Base-by-base conservation (phyloP, 2,329 filamentous ascomycete species). In the Graphiopsis chlorocephala region DNA sequence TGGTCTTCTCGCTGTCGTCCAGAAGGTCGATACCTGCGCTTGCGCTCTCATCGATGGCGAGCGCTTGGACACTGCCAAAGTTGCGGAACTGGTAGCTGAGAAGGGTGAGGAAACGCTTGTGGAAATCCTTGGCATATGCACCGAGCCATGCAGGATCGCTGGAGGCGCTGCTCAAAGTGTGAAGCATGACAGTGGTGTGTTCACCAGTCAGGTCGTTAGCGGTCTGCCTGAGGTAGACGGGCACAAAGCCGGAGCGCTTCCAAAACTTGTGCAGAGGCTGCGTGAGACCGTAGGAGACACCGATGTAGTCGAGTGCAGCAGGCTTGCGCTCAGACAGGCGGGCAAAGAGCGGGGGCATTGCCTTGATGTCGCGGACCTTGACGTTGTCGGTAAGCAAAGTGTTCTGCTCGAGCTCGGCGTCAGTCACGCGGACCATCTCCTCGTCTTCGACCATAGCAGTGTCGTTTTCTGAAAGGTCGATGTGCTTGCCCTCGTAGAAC, bases 171-270 rank as follows among this genome's bases (percentile, higher is more conserved):
- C 68, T 70, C 2, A 99, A 83, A 1, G 93, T 90, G 64, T 92
- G 88, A 57, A 99, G 85, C 96, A 99, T 99, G 29, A 99, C 94
- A 75, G 93, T 97, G 0, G 95, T 97, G 76, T 99, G 95, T 78
- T 99, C 95, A 63, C 95, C 95, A 0, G 96, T 99, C 53, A 99
- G 84, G 64, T 98, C 95, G 75, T 98, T 99, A 60, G 95, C 85
- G 2, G 96, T 99, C 80, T 99, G 95, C 35, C 95, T 87, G 15
- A 99, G 85, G 73, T 99, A 99, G 0, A 99, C 92, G 0, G 95
- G 95, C 2, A 88, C 87, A 76, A 97, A 99, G 0, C 84, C 83
- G 17, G 90, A 87, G 38, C 91, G 90, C 79, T 97, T 97, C 95
- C 95, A 99, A 83, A 99, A 99, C 74, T 92, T 96, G 81, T 97